A percentile compares a stretch with the other conserved stretches of the same genome.
These are phyloP conservation scores for Hypoxylon sp. DNA, from an alignment of 2,329 filamentous ascomycete genomes.

Conservation along the genomic window DNA sequence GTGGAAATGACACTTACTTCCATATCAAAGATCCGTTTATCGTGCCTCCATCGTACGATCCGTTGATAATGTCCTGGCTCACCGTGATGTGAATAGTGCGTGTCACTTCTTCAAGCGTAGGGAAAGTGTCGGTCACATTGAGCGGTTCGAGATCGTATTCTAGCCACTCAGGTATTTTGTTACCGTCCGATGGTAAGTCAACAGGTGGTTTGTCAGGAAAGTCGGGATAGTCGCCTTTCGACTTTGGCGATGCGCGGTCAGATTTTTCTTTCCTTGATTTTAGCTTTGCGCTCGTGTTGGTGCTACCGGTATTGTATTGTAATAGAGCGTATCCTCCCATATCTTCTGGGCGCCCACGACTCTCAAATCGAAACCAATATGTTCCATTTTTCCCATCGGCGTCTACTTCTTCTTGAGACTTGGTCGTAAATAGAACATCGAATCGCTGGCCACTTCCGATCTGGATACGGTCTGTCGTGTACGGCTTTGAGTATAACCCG, in stretches of 20 bases:
- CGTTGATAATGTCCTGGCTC: slow-evolving; percentile 54
- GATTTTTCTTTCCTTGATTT: slow-evolving; percentile 16
- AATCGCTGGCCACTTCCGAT: slow-evolving; percentile 71
- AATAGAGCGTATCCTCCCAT: slow-evolving; percentile 63
- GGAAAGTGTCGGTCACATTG: slow-evolving; percentile 49
- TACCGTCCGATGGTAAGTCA: slow-evolving; percentile 50
- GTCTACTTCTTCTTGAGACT: slow-evolving; percentile 58
- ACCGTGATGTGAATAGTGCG: slow-evolving; percentile 61
- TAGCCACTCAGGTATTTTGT: slow-evolving; percentile 53
- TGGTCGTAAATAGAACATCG: slow-evolving; percentile 66
- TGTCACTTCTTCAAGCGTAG: slow-evolving; percentile 60
- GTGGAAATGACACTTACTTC: slow-evolving; percentile 46
- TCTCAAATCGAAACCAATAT: slow-evolving; percentile 63
- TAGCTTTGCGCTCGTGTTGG: slow-evolving; percentile 14
- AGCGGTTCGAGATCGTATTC: slow-evolving; percentile 61
- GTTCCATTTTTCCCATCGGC: slow-evolving; percentile 49
- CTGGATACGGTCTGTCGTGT: slow-evolving; percentile 63
- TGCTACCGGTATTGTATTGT: slow-evolving; percentile 53
- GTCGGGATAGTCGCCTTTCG: slow-evolving; percentile 32
- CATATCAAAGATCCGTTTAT: slow-evolving; percentile 52
- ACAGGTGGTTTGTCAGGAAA: slow-evolving; percentile 51
- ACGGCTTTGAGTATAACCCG: slow-evolving; percentile 63
- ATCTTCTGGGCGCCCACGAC: slow-evolving; percentile 60
- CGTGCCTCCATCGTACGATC: slow-evolving; percentile 46
- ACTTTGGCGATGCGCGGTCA: slow-evolving; percentile 7